phyloP scores from a whole-genome alignment of 1,284 basidiomycete genomes.

The Papiliotrema nemorosa region DNA sequence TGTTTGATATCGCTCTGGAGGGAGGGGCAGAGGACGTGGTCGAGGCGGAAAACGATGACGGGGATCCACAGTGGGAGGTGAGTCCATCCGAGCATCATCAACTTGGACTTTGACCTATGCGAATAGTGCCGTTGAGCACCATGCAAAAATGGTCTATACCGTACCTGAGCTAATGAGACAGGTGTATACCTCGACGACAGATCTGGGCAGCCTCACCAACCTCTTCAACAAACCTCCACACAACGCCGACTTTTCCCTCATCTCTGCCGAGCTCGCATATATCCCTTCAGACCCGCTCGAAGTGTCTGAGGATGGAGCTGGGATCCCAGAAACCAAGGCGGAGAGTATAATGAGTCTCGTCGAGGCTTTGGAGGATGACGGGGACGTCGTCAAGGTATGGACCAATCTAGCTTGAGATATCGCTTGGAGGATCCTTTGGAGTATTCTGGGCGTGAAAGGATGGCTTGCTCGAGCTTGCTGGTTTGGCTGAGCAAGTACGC shows the following conservation, averaged over 20 bases:
- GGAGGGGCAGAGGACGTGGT: conserved; percentile 53
- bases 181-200: conserved; percentile 27
- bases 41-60: conserved; percentile 39
- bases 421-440: too few species aligned
- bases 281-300: conserved; percentile 33
- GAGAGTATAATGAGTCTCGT: conserved; percentile 30
- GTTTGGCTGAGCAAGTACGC: too few species aligned
- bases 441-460: too few species aligned
- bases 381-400: conserved; percentile 46
- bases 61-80: conserved; percentile 27
- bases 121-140: too few species aligned
- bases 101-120: too few species aligned
- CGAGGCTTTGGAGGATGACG: conserved; percentile 39
- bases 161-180: conserved; percentile 6
- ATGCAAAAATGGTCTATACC: too few species aligned
- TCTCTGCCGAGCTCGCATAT: conserved; percentile 36
- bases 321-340: conserved; percentile 32
- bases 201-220: conserved; percentile 26
- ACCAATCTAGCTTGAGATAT: conserved; percentile 28
- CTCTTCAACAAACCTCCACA: conserved; percentile 19
- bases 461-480: too few species aligned
- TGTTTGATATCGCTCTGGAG: conserved; percentile 48
- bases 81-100: conserved; percentile 8
- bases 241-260: conserved; percentile 19
- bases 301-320: conserved; percentile 24